Conservation (phyloP, 148 eudicot genomes). For the Selenicereus undatus region DNA sequence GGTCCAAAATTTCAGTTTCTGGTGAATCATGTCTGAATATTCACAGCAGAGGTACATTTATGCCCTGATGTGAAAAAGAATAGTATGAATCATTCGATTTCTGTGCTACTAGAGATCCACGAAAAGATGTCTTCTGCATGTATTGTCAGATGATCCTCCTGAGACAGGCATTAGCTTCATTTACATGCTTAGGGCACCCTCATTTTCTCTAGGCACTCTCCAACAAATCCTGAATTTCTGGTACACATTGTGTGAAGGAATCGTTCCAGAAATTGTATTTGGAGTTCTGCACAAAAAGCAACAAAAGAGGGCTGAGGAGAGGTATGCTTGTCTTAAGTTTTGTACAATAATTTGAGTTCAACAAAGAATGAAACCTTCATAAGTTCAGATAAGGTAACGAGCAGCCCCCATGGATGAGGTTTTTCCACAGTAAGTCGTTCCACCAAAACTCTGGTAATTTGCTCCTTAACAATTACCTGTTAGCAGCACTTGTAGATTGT, state of each 20-base stretch:
- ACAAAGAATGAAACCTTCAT: constrained; percentile 57
- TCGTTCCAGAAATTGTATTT: constrained; percentile 83
- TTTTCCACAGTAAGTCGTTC: constrained; percentile 82
- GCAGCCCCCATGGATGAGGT: constrained; percentile 99
- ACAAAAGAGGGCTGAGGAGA: background rate
- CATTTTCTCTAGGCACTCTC: background rate
- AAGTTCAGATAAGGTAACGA: constrained; percentile 85
- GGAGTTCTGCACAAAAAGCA: constrained; percentile 55
- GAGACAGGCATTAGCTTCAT: background rate
- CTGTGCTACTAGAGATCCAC: constrained; percentile 1
- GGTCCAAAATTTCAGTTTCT: background rate
- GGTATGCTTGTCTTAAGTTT: background rate
- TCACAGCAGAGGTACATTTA: constrained; percentile 17
- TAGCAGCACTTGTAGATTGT: background rate
- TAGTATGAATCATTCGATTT: background rate
- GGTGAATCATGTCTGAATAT: constrained; percentile 4
- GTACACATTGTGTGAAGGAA: constrained; percentile 65
- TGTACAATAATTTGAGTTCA: background rate
- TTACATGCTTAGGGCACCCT: background rate
- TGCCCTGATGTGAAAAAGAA: background rate
- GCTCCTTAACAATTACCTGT: constrained; percentile 92
- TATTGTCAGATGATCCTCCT: background rate
- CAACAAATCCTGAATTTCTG: background rate
- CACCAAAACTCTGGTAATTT: constrained; percentile 84
- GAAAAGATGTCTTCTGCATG: constrained; percentile 7